phyloP scores from a whole-genome alignment of 805 yeast genomes.

The Yarrowia phangngaensis region DNA sequence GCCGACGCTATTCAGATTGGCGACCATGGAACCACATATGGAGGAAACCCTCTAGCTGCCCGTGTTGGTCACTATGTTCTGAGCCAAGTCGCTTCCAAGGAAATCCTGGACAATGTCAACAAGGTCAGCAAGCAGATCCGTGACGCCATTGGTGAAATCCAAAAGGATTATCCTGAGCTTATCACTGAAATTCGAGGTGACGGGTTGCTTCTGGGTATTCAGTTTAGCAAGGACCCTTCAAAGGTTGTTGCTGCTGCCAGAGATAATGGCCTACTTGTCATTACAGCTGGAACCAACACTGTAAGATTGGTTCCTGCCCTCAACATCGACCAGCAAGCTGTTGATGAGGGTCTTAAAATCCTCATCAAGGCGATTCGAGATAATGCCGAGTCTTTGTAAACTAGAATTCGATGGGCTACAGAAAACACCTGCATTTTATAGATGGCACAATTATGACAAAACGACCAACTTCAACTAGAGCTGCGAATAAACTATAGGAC shows the following conservation, averaged over 20 bases:
- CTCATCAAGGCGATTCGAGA: conserved; percentile 37
- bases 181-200: conserved; percentile 76
- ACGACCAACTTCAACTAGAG: too few relatives aligned
- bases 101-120: conserved; percentile 58
- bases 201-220: conserved; percentile 82
- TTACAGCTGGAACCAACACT: conserved; percentile 90
- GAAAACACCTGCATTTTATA: background rate
- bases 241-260: conserved; percentile 65
- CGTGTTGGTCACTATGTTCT: conserved; percentile 77
- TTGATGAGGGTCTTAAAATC: conserved; percentile 67
- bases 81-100: conserved; percentile 56
- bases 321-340: conserved; percentile 67
- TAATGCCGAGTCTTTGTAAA: background rate
- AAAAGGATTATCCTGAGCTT: conserved; percentile 56
- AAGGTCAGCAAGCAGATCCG: conserved; percentile 56
- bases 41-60: conserved; percentile 93
- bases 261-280: conserved; percentile 74
- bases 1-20: conserved; percentile 75
- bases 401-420: too few relatives aligned
- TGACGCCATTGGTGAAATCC: conserved; percentile 42
- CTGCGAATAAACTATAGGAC: too few relatives aligned
- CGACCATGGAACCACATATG: conserved; percentile 97
- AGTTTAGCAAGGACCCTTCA: conserved; percentile 61
- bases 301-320: conserved; percentile 89
- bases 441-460: too few relatives aligned